Evolutionary conservation across 2,329 filamentous ascomycete genomes (phyloP).

Genomic region (Immersiporthe knoxdaviesiana): DNA sequence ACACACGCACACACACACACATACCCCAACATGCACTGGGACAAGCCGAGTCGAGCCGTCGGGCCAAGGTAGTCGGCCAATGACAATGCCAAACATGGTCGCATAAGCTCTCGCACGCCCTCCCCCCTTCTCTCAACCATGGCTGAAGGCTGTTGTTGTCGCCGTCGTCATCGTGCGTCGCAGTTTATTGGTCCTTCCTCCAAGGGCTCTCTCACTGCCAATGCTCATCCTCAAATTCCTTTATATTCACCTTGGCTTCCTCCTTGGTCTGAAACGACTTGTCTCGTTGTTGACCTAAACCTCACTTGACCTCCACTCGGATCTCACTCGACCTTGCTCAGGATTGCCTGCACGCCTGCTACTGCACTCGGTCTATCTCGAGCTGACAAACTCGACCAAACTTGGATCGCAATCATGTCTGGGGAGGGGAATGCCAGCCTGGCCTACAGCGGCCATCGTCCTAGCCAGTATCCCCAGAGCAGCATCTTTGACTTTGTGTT

Average conservation of each 20-base stretch:
- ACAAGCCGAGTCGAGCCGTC: constrained; percentile 21
- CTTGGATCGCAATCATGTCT: constrained; percentile 9
- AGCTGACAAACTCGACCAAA: not conserved
- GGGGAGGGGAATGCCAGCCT: constrained; percentile 4
- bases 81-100: not conserved
- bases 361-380: not conserved
- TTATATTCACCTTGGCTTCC: not conserved
- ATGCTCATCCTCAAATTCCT: not conserved
- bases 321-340: not conserved
- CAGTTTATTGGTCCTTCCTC: not conserved
- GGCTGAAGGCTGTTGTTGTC: too few relatives aligned
- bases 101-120: too few relatives aligned
- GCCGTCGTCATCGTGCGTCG: not conserved
- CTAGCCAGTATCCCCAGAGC: constrained; percentile 32
- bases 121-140: not conserved
- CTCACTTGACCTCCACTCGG: not conserved
- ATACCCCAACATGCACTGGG: not conserved
- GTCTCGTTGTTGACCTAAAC: not conserved
- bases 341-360: not conserved
- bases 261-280: not conserved
- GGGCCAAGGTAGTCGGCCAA: constrained; percentile 21
- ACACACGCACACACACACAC: not conserved
- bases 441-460: constrained; percentile 33
- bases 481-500: constrained; percentile 45
- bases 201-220: not conserved